Base-by-base conservation (phyloP, 2,329 filamentous ascomycete genomes). In the Bipolaris zeicola region DNA sequence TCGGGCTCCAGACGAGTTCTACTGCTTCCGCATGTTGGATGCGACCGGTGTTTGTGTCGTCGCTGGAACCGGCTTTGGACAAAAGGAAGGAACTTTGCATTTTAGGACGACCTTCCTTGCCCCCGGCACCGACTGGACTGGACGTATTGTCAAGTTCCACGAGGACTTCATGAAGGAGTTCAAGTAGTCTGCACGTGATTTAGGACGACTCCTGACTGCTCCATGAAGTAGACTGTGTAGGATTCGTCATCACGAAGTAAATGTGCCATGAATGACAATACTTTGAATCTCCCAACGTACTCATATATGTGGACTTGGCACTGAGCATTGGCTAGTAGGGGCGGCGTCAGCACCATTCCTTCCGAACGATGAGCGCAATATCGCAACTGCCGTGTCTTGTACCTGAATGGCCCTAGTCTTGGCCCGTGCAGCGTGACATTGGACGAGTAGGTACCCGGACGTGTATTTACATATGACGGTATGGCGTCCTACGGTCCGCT, bases 51-150 rank as follows among this genome's bases (percentile, higher is more conserved):
- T 99, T 55, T 99, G 95, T 70, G 90, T 97, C 51, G 92, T 99
- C 2, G 89, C 95, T 1, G 95, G 95, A 42, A 89, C 87, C 55
- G 95, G 95, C 0, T 99, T 99, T 73, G 95, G 95, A 5, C 95
- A 99, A 82, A 93, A 89, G 79, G 90, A 95, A 70, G 89, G 89
- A 68, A 95, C 91, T 0, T 82, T 95, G 71, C 95, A 99, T 81
- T 96, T 99, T 84, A 84, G 95, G 61, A 99, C 95, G 3, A 99
- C 95, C 0, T 99, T 99, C 83, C 81, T 99, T 38, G 94, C 95
- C 0, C 95, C 95, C 0, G 95, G 95, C 13, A 98, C 94, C 1
- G 93, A 96, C 68, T 99, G 95, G 95, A 88, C 96, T 6, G 87
- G 88, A 47, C 85, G 89, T 64, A 92, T 98, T 67, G 86, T 89